Base-by-base conservation (phyloP, 164 flowering plant species). In the Vitis rotundifolia region DNA sequence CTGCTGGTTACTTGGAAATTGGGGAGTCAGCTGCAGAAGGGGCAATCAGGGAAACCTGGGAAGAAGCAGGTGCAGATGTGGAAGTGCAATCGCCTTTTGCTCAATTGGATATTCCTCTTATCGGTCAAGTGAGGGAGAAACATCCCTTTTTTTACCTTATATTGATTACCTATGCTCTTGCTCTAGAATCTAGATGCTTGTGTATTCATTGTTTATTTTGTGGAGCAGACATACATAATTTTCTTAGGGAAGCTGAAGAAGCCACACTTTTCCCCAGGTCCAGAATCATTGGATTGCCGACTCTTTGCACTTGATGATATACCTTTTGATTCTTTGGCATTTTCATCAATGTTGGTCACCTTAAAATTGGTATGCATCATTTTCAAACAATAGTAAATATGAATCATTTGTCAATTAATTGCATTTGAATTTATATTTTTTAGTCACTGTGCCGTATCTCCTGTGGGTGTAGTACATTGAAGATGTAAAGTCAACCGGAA, bases 21-120 rank as follows among this genome's bases (percentile, higher is more conserved):
- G 99, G 99, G 15, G 99, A 95, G 82, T 95, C 99, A 64, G 93
- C 97, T 57, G 86, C 84, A 2, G 94, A 95, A 77, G 99, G 99
- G 26, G 99, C 99, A 67, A 75, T 84, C 61, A 86, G 98, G 81
- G 99, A 95, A 82, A 95, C 99, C 47, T 79, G 84, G 87, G 99
- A 95, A 77, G 99, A 95, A 83, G 97, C 98, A 62, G 72, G 90
- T 70, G 99, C 99, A 68, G 90, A 91, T 72, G 99, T 91, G 66
- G 91, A 92, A 79, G 83, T 92, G 51, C 16, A 84, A 37, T 90
- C 98, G 59, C 98, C 96, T 64, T 95, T 90, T 86, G 91, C 93
- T 71, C 98, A 92, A 18, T 68, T 95, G 70, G 99, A 95, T 69
- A 91, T 95, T 71, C 99, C 98, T 76, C 93, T 80, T 61, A 95